A percentile compares a stretch with the other conserved stretches of the same genome.
phyloP scores from a whole-genome alignment of 1,284 basidiomycete species.

The Neolentinus lepideus region DNA sequence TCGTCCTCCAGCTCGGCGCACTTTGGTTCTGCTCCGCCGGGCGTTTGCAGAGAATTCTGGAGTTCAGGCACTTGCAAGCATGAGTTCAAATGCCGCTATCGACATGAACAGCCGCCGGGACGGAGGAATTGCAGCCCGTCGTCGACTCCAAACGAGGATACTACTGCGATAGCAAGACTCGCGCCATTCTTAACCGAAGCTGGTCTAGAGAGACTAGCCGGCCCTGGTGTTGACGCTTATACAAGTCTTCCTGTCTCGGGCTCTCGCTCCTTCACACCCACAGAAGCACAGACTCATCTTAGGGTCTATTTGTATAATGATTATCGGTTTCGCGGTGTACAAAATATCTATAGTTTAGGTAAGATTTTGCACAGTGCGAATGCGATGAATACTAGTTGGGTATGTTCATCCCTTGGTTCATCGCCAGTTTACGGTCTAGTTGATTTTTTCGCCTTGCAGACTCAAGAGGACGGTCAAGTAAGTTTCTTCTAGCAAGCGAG shows the following conservation, averaged over 20 bases:
- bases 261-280: neutral
- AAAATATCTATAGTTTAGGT: neutral
- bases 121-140: too few species aligned
- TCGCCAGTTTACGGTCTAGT: too few species aligned
- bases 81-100: neutral
- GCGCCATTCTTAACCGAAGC: neutral
- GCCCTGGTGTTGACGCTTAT: neutral
- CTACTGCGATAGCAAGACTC: neutral
- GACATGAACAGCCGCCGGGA: neutral
- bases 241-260: neutral
- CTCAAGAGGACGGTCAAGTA: constrained; percentile 3
- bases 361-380: neutral
- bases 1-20: neutral
- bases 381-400: neutral
- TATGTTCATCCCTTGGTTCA: too few species aligned
- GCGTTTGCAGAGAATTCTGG: neutral
- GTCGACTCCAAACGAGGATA: neutral
- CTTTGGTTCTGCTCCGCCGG: neutral
- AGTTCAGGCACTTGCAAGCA: neutral
- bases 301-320: neutral
- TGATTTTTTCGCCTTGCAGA: neutral
- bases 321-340: neutral
- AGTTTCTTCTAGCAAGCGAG: neutral
- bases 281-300: neutral
- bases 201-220: neutral